A percentile compares a stretch with the other conserved stretches of the same genome.
Conservation (phyloP, 306 rosid genomes). For the Cucurbita ficifolia region DNA sequence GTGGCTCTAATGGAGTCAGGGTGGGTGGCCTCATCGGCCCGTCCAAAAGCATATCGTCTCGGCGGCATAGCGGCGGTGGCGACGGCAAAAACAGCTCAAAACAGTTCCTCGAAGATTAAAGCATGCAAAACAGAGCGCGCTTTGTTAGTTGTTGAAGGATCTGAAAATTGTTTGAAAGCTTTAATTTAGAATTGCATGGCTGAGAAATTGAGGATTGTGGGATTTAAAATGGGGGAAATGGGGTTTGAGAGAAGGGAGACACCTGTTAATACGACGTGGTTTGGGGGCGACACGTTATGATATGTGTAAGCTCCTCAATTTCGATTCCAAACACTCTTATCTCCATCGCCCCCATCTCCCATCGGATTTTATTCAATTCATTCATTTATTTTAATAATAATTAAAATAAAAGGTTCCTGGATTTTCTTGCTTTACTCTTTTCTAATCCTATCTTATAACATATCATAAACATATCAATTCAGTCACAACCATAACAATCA, state of each 20-base stretch:
- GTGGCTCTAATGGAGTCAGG: conserved; percentile 89
- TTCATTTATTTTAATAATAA: too few species aligned
- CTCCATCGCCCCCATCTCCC: neutral
- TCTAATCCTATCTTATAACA: too few species aligned
- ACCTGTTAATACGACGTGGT: conserved; percentile 27
- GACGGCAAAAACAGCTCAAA: neutral
- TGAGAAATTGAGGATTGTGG: neutral
- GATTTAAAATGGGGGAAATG: conserved; percentile 21
- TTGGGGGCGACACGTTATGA: conserved; percentile 25
- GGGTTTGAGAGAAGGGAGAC: conserved; percentile 22
- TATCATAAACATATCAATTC: too few species aligned
- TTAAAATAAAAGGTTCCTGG: too few species aligned
- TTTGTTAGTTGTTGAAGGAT: neutral
- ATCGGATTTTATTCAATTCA: too few species aligned
- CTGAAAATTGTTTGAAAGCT: neutral
- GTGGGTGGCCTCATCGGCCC: conserved; percentile 82
- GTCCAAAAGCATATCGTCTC: conserved; percentile 61
- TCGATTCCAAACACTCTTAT: neutral
- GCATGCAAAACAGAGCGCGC: too few species aligned
- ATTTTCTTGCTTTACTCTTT: too few species aligned
- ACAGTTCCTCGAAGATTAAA: too few species aligned
- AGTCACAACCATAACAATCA: too few species aligned
- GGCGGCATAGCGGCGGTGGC: conserved; percentile 30
- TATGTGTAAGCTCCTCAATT: conserved; percentile 21
- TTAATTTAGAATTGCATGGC: conserved; percentile 4